These are phyloP conservation scores for Artemisia argyi DNA, from an alignment of 129 eudicot species.

Conservation along the genomic window DNA sequence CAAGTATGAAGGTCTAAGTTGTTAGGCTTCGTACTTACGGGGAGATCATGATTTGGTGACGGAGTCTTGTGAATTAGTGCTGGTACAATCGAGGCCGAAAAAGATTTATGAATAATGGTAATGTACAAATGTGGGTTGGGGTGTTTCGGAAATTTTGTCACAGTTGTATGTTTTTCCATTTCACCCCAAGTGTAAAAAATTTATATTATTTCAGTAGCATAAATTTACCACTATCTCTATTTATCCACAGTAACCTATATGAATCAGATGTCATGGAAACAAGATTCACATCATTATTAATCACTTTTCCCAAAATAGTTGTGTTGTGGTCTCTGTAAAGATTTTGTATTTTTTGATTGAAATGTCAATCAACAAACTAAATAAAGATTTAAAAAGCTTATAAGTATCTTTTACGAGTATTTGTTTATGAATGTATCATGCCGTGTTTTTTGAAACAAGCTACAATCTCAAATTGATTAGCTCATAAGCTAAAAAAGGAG, in stretches of 20 bases:
- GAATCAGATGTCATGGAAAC: constrained; percentile 26
- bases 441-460: too few species aligned
- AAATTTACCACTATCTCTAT: not conserved
- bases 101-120: constrained; percentile 6
- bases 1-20: constrained; percentile 77
- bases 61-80: too few species aligned
- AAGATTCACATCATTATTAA: not conserved
- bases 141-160: constrained; percentile 56
- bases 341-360: not conserved
- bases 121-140: constrained; percentile 43
- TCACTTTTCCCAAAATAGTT: not conserved
- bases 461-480: too few species aligned
- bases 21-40: constrained; percentile 26
- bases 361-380: not conserved
- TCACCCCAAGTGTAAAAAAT: constrained; percentile 18
- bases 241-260: constrained; percentile 17
- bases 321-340: not conserved
- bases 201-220: constrained; percentile 17
- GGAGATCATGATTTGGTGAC: too few species aligned
- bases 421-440: too few species aligned
- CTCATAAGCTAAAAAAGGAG: too few species aligned
- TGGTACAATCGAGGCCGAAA: too few species aligned
- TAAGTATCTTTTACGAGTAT: too few species aligned
- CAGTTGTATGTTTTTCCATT: constrained; percentile 12
- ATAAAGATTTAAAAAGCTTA: too few species aligned